A percentile compares a stretch with the other conserved stretches of the same genome.
phyloP scores from a whole-genome alignment of 1,284 basidiomycete genomes.

The Trichosporon faecale region DNA sequence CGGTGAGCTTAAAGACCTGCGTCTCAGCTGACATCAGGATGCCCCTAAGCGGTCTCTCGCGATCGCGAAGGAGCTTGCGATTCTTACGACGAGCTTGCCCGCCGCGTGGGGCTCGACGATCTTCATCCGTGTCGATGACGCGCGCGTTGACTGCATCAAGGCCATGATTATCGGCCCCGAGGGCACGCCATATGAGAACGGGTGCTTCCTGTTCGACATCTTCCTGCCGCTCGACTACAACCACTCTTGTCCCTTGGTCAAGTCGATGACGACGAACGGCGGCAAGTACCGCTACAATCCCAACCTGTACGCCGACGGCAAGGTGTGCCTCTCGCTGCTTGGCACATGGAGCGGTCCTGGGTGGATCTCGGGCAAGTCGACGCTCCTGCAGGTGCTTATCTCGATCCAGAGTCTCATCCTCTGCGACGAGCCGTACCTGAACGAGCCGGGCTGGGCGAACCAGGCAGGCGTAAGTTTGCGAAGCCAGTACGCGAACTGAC shows the following conservation, averaged over 20 bases:
- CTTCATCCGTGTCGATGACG: constrained; percentile 64
- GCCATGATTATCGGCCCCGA: constrained; percentile 82
- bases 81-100: constrained; percentile 81
- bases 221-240: constrained; percentile 62
- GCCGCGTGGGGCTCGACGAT: constrained; percentile 86
- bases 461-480: constrained; percentile 63
- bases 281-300: constrained; percentile 87
- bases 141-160: constrained; percentile 84
- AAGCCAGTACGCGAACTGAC: neutral
- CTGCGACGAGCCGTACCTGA: constrained; percentile 81
- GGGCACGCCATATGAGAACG: constrained; percentile 74
- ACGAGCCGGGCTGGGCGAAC: constrained; percentile 81
- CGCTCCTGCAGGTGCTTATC: constrained; percentile 71
- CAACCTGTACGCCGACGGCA: constrained; percentile 72
- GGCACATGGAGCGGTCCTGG: constrained; percentile 87
- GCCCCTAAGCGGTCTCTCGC: constrained; percentile 82
- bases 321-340: constrained; percentile 85
- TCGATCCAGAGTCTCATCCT: constrained; percentile 93
- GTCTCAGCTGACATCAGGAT: constrained; percentile 61
- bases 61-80: constrained; percentile 87
- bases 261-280: constrained; percentile 88
- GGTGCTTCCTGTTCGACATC: constrained; percentile 70
- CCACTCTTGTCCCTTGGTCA: constrained; percentile 57
- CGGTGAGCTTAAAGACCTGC: constrained; percentile 38
- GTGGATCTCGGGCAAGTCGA: constrained; percentile 80